Evolutionary conservation across 2,329 filamentous ascomycete genomes (phyloP), one percentile per base, ranked within the genome.

Genomic region (Talaromyces sp.): DNA sequence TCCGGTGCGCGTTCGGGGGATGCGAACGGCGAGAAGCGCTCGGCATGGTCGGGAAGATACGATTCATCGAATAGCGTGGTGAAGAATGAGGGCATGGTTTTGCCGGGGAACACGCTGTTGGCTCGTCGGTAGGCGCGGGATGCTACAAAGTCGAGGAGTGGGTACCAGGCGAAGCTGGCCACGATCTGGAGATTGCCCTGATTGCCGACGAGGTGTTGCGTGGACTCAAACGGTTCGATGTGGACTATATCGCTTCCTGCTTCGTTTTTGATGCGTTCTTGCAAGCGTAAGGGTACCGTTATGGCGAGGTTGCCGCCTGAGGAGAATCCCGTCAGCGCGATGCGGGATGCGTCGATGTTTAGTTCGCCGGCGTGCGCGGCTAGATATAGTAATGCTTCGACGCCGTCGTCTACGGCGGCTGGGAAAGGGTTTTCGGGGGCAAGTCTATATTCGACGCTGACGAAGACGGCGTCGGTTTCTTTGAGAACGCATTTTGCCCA

Each of bases 341-440:
- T 79, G 55, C 82, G 81, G 31, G 79, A 77, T 2, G 78, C 69
- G 65, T 87, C 83, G 39, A 87, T 73, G 37, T 80, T 77, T 33
- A 86, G 69, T 53, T 84, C 80, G 4, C 76, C 71, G 0, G 83
- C 81, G 64, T 86, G 74, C 31, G 78, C 70, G 35, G 82, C 78
- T 5, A 86, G 75, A 69, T 82, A 85, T 5, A 85, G 71, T 19
- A 87, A 71, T 1, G 84, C 82, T 59, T 84, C 83, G 6, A 83
- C 83, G 19, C 83, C 83, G 61, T 87, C 84, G 62, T 87, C 84
- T 2, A 86, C 83, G 0, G 84, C 82, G 0, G 80, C 83, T 1
- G 84, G 84, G 63, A 86, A 87, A 0, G 83, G 82, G 60, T 80
- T 72, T 65, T 86, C 83, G 3, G 84, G 84, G 0, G 84, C 84